A percentile compares a stretch with the other conserved stretches of the same genome.
phyloP scores from a whole-genome alignment of 2,329 filamentous ascomycete species.

The Fusarium pininemorale region DNA sequence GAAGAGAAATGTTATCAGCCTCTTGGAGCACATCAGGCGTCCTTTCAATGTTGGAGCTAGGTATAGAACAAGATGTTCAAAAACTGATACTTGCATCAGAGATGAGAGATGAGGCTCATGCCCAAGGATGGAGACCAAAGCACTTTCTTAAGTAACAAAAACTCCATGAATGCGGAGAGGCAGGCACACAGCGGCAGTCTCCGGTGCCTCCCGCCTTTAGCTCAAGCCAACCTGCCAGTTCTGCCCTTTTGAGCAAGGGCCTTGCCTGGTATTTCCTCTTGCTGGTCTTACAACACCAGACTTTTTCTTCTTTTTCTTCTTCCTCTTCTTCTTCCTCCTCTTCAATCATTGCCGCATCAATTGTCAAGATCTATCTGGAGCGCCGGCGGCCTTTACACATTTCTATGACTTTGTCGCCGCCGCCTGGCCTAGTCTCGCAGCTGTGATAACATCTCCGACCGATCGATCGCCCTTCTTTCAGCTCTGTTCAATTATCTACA shows the following conservation, averaged over 20 bases:
- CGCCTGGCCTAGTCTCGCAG: background rate
- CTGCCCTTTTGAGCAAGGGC: background rate
- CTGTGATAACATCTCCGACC: background rate
- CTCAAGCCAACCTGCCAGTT: background rate
- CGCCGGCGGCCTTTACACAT: background rate
- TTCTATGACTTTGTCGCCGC: background rate
- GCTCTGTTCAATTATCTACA: background rate
- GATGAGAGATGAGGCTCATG: background rate
- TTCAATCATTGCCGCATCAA: background rate
- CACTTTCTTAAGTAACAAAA: background rate
- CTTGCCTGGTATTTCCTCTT: background rate
- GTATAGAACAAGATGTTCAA: too few species aligned
- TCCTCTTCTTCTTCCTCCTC: background rate
- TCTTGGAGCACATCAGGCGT: background rate
- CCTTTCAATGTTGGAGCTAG: background rate
- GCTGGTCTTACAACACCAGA: background rate
- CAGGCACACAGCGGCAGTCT: background rate
- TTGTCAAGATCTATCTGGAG: background rate
- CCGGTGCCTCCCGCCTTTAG: slow-evolving; percentile 13
- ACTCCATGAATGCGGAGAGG: background rate
- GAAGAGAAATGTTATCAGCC: background rate
- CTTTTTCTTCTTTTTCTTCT: background rate
- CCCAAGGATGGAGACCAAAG: background rate
- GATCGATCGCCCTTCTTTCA: background rate
- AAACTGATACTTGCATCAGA: background rate